A percentile compares a stretch with the other conserved stretches of the same genome.
phyloP scores from a whole-genome alignment of 192 early-diverging fungal genomes.

The Backusella westeae region DNA sequence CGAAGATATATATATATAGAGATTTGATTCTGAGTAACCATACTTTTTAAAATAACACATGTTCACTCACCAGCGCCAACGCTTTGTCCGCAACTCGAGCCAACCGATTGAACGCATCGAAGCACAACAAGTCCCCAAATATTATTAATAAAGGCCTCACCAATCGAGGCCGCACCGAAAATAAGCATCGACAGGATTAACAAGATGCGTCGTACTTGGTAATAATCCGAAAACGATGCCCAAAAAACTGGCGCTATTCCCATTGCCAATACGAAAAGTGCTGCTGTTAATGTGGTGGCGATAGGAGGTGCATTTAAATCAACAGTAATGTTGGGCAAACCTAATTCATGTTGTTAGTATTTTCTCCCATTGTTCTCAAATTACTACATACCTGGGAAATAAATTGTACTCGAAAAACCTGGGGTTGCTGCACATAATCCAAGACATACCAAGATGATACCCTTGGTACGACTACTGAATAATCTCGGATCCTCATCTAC shows the following conservation, averaged over 20 bases:
- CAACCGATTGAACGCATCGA: constrained; percentile 44
- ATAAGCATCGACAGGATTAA: constrained; percentile 36
- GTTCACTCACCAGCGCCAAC: constrained; percentile 40
- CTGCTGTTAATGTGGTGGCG: constrained; percentile 41
- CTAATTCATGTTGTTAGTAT: neutral
- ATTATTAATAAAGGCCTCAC: constrained; percentile 38
- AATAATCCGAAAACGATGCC: constrained; percentile 43
- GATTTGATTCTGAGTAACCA: neutral
- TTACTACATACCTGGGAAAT: constrained; percentile 23
- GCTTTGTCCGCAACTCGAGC: constrained; percentile 41
- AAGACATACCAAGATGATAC: constrained; percentile 12
- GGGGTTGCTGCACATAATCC: constrained; percentile 15
- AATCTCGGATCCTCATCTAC: constrained; percentile 22
- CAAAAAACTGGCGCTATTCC: constrained; percentile 46
- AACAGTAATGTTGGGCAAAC: constrained; percentile 29
- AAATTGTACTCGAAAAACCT: constrained; percentile 27
- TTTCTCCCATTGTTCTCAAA: neutral
- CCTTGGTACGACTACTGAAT: constrained; percentile 5
- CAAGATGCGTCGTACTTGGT: constrained; percentile 42
- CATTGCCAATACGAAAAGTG: constrained; percentile 45
- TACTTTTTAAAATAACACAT: neutral
- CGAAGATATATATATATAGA: neutral
- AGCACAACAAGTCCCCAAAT: constrained; percentile 38
- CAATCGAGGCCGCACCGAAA: constrained; percentile 44
- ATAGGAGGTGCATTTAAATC: constrained; percentile 41